phyloP scores from a whole-genome alignment of 177 flowering plant species.

The Vitis hybrid region DNA sequence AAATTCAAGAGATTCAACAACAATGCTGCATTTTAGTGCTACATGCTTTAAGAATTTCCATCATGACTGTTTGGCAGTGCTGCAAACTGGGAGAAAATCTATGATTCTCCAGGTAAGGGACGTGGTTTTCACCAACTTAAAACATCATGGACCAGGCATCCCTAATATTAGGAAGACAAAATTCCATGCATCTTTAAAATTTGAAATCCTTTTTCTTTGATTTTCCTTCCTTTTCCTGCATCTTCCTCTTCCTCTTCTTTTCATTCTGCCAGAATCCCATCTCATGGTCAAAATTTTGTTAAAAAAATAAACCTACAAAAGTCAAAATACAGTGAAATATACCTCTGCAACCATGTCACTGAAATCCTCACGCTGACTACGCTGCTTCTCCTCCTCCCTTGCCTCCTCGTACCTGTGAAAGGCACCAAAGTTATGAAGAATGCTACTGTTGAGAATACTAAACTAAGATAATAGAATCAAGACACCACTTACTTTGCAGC shows the following conservation, averaged over 20 bases:
- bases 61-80: too few relatives aligned
- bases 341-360: constrained; percentile 99
- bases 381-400: constrained; percentile 90
- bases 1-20: too few relatives aligned
- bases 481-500: constrained; percentile 74
- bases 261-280: constrained; percentile 57
- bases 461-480: neutral
- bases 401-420: constrained; percentile 88
- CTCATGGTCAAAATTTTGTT: neutral
- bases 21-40: too few relatives aligned
- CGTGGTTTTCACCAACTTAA: neutral
- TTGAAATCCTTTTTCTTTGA: constrained; percentile 98
- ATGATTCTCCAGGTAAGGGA: too few relatives aligned
- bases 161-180: too few relatives aligned
- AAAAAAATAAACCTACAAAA: neutral
- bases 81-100: too few relatives aligned
- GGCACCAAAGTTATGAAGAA: constrained; percentile 2
- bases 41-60: too few relatives aligned
- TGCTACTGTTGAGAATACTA: neutral
- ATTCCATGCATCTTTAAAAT: constrained; percentile 41
- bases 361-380: constrained; percentile 92
- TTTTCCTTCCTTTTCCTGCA: constrained; percentile 94
- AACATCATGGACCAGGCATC: neutral
- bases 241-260: constrained; percentile 92
- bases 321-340: neutral